phyloP scores from a whole-genome alignment of 2,329 filamentous ascomycete genomes.

The Aspergillus ochraceoroseus region DNA sequence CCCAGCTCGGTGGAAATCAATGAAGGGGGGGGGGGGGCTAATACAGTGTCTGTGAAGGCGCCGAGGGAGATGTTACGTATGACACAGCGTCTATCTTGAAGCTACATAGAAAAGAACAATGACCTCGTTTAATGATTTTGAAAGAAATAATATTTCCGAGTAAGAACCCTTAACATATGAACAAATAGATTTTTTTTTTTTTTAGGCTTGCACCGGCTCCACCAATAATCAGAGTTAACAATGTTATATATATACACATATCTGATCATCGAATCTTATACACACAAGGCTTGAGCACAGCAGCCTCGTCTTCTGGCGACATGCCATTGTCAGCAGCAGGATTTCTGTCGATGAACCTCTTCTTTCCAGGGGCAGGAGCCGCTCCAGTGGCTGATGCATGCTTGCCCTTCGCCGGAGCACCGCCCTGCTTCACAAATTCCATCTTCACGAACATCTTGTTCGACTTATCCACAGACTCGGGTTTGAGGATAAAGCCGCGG shows the following conservation, averaged over 20 bases:
- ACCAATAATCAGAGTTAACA: neutral
- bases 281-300: conserved; percentile 88
- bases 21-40: conserved; percentile 22
- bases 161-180: neutral
- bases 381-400: conserved; percentile 44
- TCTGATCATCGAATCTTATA: conserved; percentile 68
- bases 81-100: conserved; percentile 20
- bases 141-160: conserved; percentile 4
- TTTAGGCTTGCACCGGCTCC: no score
- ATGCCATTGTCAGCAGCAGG: conserved; percentile 52
- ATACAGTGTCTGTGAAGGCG: conserved; percentile 11
- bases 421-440: conserved; percentile 78
- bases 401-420: conserved; percentile 69
- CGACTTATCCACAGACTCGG: conserved; percentile 67
- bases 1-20: conserved; percentile 54
- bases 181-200: neutral
- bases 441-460: conserved; percentile 99
- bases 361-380: conserved; percentile 36
- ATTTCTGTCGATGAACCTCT: conserved; percentile 55
- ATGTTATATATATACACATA: neutral
- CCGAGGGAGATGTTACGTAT: conserved; percentile 16
- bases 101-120: conserved; percentile 31
- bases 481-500: conserved; percentile 78
- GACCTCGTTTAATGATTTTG: conserved; percentile 22
- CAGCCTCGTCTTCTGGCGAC: conserved; percentile 56